Percentiles rank a stretch among this genome's conserved stretches.
Conservation (phyloP, 306 rosid species). For the Cucumis cinereus region DNA sequence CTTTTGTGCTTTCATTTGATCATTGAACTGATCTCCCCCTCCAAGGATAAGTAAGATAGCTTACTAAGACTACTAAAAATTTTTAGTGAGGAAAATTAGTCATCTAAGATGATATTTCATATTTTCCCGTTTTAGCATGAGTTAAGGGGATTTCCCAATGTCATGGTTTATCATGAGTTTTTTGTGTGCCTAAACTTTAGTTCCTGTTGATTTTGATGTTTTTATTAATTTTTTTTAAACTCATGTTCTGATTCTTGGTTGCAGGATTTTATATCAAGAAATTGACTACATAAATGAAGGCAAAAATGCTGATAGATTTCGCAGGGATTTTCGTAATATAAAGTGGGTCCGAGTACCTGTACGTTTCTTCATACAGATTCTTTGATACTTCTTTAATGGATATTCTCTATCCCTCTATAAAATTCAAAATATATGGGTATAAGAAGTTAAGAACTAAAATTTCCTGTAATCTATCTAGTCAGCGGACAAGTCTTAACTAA, state of each 20-base stretch:
- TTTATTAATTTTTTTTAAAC: not conserved
- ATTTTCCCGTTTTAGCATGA: not conserved
- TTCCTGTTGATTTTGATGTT: constrained; percentile 3
- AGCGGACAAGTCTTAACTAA: not conserved
- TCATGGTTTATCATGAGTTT: not conserved
- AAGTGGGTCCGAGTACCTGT: constrained; percentile 97
- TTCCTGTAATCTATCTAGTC: not conserved
- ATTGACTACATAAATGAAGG: constrained; percentile 89
- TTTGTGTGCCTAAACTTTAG: not conserved
- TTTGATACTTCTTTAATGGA: not conserved
- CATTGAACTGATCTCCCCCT: too few species aligned
- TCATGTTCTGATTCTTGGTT: constrained; percentile 5
- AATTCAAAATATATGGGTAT: not conserved
- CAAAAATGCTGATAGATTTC: constrained; percentile 76
- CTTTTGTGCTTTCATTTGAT: too few species aligned
- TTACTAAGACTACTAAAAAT: not conserved
- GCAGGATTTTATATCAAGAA: constrained; percentile 87
- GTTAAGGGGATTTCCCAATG: not conserved
- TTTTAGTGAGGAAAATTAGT: not conserved
- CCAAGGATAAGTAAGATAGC: not conserved
- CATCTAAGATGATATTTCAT: not conserved
- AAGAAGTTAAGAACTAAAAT: not conserved
- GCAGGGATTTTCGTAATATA: constrained; percentile 71
- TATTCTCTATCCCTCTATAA: constrained; percentile 7
- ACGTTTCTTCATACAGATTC: constrained; percentile 33